Evolutionary conservation across 176 grass and related monocot species (phyloP), one percentile per base, ranked within the genome.

Genomic region (Oryza meridionalis): DNA sequence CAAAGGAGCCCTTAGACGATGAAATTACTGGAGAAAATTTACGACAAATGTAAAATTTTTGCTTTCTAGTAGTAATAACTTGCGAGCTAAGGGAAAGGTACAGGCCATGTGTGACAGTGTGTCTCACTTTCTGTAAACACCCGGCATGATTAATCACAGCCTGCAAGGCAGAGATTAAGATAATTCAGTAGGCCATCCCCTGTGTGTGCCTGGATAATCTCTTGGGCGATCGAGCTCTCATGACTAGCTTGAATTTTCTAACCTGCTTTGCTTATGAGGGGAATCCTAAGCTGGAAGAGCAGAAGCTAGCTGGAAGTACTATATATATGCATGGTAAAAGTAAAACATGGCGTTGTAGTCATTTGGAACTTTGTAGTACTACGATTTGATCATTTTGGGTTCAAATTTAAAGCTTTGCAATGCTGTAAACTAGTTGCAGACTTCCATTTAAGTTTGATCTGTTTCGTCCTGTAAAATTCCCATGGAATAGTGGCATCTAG

Each of bases 81-180:
- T 90, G 72, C 25, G 35, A 86, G 83, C 17, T 5, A 86, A 82
- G 83, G 43, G 65, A 85, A 69, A 74, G 16, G 40, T 22, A 24
- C 64, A 21, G 42, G 76, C 11, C 55, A 77, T 32, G 40, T 53
- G 78, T 53, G 45, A 65, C 76, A 62, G 45, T 49, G 81, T 86
- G 73, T 86, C 83, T 77, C 58, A 44, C 73, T 78, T 73, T 90
- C 85, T 45, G 25, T 65, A 46, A 85, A 76, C 82, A 89, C 64
- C 37, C 53, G 51, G 72, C 72, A 82, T 58, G 58, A 86, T 65
- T 49, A 49, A 77, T 78, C 77, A 16, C 83, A 46, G 25, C 43
- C 78, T 78, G 73, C 83, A 78, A 78, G 83, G 78, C 58, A 42
- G 82, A 42, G 82, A 38, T 90, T 85, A 46, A 70, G 40, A 65